Base-by-base conservation (phyloP, 768 basidiomycete genomes). In the Pisolithus orientalis region DNA sequence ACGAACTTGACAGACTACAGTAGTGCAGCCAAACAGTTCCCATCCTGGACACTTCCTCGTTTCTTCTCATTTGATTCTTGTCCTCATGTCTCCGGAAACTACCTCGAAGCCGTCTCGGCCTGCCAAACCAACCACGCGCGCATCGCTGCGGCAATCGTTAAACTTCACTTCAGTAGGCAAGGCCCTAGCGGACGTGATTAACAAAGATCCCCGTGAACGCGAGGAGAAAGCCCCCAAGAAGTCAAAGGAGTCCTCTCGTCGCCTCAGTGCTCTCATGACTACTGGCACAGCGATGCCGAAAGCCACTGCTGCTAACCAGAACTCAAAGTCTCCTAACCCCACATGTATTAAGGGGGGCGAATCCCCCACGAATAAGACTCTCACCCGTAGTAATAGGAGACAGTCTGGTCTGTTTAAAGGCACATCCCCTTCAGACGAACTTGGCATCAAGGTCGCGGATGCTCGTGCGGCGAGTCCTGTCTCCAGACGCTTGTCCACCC, bases 161-260 rank as follows among this genome's bases (percentile, higher is more conserved):
- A 84, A 80, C 65, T 79, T 87, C 53, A 78, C 84, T 14, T 82
- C 82, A 13, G 76, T 84, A 46, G 80, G 85, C 61, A 89, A 85
- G 70, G 87, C 86, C 32, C 75, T 91, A 53, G 85, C 79, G 57
- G 88, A 88, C 72, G 85, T 84, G 55, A 87, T 89, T 65, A 82
- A 80, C 77, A 87, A 87, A 70, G 75, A 76, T n/a, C 47, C 58
- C 40, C 65, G 69, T 53, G 59, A 63, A 50, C 64, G 67, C 50
- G 55, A 59, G 38, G 63, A 62, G 51, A 69, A 68, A 54, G 56
- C 69, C 47, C 72, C 70, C 62, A 86, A 81, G 73, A 72, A 73
- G 65, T 63, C 75, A 42, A 85, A 79, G 69, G 84, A 83, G 65
- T 59, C 66, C 54, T 74, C 82, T 56, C 77, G 78, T 57, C 78